phyloP scores from a whole-genome alignment of 495 filamentous ascomycete genomes.

The Neurospora sp. region DNA sequence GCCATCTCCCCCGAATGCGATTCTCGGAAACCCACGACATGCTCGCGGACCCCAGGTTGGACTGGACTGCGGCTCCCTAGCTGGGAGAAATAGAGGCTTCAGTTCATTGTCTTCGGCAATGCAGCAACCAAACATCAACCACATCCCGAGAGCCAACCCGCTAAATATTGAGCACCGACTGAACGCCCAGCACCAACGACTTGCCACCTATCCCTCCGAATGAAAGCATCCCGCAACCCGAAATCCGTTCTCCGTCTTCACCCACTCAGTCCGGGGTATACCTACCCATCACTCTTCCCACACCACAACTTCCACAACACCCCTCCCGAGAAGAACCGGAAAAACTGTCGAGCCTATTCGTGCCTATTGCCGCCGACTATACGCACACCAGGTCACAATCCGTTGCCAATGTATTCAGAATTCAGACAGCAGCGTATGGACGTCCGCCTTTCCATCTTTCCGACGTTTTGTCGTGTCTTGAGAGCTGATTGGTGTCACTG shows the following conservation, averaged over 20 bases:
- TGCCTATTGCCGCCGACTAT: background rate
- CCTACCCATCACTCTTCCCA: background rate
- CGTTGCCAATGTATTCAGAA: background rate
- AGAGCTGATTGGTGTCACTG: background rate
- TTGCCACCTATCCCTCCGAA: background rate
- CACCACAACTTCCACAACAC: background rate
- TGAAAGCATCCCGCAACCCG: background rate
- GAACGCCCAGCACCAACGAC: background rate
- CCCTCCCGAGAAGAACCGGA: background rate
- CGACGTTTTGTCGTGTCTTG: background rate
- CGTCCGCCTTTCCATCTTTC: background rate
- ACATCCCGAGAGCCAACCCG: background rate
- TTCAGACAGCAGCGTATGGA: background rate
- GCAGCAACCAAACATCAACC: background rate
- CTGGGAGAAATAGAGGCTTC: background rate
- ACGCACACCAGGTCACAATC: background rate
- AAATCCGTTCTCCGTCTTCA: background rate
- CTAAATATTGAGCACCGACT: background rate
- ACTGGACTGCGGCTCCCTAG: background rate
- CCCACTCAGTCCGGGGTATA: background rate
- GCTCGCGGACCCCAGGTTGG: background rate
- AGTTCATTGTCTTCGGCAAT: background rate
- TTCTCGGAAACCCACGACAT: background rate
- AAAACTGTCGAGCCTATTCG: background rate
- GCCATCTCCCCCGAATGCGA: background rate